These are phyloP conservation scores for Bacidia gigantensis DNA, from an alignment of 495 filamentous ascomycete species.

Conservation along the genomic window DNA sequence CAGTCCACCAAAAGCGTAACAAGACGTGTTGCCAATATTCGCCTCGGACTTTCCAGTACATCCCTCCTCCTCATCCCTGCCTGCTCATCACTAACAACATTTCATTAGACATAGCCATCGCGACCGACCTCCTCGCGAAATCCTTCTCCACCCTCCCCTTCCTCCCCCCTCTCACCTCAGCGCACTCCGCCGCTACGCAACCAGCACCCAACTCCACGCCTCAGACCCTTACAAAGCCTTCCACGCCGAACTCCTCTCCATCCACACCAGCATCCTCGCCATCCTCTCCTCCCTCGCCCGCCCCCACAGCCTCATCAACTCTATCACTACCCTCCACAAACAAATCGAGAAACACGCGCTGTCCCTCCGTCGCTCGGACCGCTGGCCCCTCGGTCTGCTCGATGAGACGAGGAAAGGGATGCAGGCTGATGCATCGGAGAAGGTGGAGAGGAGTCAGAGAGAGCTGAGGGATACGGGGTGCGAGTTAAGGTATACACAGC, in stretches of 20 bases:
- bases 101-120: constrained; percentile 13
- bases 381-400: constrained; percentile 71
- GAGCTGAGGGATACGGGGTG: constrained; percentile 54
- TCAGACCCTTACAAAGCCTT: constrained; percentile 63
- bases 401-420: constrained; percentile 78
- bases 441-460: constrained; percentile 46
- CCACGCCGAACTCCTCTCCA: constrained; percentile 51
- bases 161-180: constrained; percentile 53
- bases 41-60: constrained; percentile 42
- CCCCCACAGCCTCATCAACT: not conserved
- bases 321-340: constrained; percentile 18
- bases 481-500: constrained; percentile 83
- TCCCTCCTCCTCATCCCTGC: not conserved
- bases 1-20: constrained; percentile 68
- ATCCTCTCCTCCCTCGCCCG: not conserved
- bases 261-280: not conserved
- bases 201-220: constrained; percentile 50
- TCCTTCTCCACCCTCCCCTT: constrained; percentile 42
- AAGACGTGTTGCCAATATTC: constrained; percentile 47
- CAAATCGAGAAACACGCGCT: not conserved
- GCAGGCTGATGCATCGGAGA: constrained; percentile 65
- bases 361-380: constrained; percentile 27
- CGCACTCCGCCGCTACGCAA: constrained; percentile 60
- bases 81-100: not conserved
- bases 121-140: constrained; percentile 32